Evolutionary conservation across 768 basidiomycete species (phyloP).

Genomic region (Suillus americanus): DNA sequence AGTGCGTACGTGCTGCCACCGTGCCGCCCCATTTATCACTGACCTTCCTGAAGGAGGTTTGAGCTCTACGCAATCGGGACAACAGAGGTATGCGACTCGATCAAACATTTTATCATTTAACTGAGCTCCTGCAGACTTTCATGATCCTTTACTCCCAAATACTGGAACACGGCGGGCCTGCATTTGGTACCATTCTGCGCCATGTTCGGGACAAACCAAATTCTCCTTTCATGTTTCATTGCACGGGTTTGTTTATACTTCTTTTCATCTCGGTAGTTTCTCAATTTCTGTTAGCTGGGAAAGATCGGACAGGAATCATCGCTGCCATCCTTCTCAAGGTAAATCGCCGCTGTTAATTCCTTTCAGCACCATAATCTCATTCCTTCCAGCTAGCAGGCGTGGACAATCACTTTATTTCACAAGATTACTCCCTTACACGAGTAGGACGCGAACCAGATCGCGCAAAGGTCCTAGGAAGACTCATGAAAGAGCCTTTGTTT

Average conservation of each 20-base stretch:
- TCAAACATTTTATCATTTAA: neutral
- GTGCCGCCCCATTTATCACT: neutral
- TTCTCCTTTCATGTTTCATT: constrained; percentile 70
- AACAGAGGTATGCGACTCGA: constrained; percentile 53
- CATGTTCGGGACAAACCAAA: constrained; percentile 72
- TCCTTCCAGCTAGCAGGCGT: constrained; percentile 67
- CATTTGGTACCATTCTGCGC: constrained; percentile 71
- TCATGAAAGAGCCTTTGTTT: constrained; percentile 71
- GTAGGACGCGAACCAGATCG: constrained; percentile 80
- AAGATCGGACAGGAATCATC: constrained; percentile 78
- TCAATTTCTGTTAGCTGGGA: constrained; percentile 52
- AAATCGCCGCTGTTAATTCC: constrained; percentile 6
- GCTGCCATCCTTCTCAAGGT: constrained; percentile 76
- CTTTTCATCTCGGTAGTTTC: neutral
- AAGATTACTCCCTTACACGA: constrained; percentile 76
- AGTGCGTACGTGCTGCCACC: constrained; percentile 55
- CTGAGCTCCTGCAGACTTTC: constrained; percentile 53
- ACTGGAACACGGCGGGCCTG: constrained; percentile 64
- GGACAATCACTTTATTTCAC: constrained; percentile 58
- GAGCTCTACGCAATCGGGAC: constrained; percentile 78
- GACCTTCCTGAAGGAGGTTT: constrained; percentile 30
- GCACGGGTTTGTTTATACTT: constrained; percentile 48
- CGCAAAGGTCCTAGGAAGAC: constrained; percentile 64
- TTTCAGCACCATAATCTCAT: neutral
- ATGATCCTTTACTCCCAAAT: constrained; percentile 83